phyloP scores from a whole-genome alignment of 306 rosid genomes.

The Rubus idaeus region DNA sequence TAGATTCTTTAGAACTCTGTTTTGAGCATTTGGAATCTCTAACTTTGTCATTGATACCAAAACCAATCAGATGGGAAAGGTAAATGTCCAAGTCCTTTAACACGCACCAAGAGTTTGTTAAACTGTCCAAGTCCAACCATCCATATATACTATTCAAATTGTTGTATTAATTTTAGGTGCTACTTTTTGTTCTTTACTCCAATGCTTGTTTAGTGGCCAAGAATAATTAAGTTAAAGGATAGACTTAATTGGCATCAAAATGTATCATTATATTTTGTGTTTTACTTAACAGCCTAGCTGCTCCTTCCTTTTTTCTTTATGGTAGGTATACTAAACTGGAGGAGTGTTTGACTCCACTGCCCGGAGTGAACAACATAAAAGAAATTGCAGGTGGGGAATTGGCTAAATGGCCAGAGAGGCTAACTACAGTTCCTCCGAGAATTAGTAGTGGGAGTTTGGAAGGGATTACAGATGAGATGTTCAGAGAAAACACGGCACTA shows the following conservation, averaged over 20 bases:
- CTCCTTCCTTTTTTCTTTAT: neutral
- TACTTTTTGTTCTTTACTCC: slow-evolving; percentile 29
- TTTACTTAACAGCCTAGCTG: neutral
- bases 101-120: slow-evolving; percentile 16
- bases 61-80: slow-evolving; percentile 53
- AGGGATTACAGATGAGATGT: slow-evolving; percentile 59
- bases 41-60: slow-evolving; percentile 52
- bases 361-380: slow-evolving; percentile 52
- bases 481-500: slow-evolving; percentile 48
- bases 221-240: neutral
- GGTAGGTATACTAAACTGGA: slow-evolving; percentile 85
- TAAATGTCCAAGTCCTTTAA: slow-evolving; percentile 1
- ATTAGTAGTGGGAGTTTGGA: slow-evolving; percentile 61
- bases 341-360: slow-evolving; percentile 82
- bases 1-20: neutral
- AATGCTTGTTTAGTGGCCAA: slow-evolving; percentile 21
- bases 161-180: slow-evolving; percentile 12
- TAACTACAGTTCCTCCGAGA: slow-evolving; percentile 76
- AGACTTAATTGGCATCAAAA: neutral
- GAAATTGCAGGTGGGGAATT: slow-evolving; percentile 71
- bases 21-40: slow-evolving; percentile 5
- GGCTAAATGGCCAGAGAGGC: slow-evolving; percentile 79
- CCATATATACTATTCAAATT: neutral
- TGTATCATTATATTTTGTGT: neutral
- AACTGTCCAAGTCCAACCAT: slow-evolving; percentile 18